A percentile compares a stretch with the other conserved stretches of the same genome.
These are phyloP conservation scores for Mycena polygramma DNA, from an alignment of 768 basidiomycete species.

Conservation along the genomic window DNA sequence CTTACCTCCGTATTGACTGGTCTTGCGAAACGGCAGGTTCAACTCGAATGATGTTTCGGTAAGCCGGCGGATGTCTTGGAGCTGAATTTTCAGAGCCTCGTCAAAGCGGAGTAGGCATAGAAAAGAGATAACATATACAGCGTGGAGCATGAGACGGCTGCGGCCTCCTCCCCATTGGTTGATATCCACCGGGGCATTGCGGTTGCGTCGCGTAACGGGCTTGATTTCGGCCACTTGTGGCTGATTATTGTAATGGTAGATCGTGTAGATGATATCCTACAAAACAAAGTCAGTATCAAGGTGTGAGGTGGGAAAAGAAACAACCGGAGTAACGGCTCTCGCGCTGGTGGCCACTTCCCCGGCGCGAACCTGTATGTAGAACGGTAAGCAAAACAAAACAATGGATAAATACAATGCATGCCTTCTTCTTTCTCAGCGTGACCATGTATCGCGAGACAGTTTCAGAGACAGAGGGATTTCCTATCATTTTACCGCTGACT, in stretches of 20 bases:
- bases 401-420: slow-evolving; percentile 5
- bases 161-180: slow-evolving; percentile 48
- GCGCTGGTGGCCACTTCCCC: slow-evolving; percentile 46
- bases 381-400: not conserved
- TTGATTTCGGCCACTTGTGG: slow-evolving; percentile 38
- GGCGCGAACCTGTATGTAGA: slow-evolving; percentile 25
- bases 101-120: slow-evolving; percentile 50
- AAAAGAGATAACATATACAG: slow-evolving; percentile 50
- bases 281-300: not conserved
- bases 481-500: slow-evolving; percentile 38
- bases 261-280: slow-evolving; percentile 41
- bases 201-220: slow-evolving; percentile 31
- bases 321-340: slow-evolving; percentile 43
- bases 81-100: slow-evolving; percentile 51
- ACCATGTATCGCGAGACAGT: slow-evolving; percentile 46
- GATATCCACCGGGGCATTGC: slow-evolving; percentile 23
- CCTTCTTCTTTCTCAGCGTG: slow-evolving; percentile 43
- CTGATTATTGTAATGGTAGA: slow-evolving; percentile 45
- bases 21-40: slow-evolving; percentile 45
- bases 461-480: slow-evolving; percentile 47
- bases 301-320: not conserved
- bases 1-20: slow-evolving; percentile 45
- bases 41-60: slow-evolving; percentile 33
- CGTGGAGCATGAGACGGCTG: slow-evolving; percentile 44
- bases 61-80: slow-evolving; percentile 40